Conservation (phyloP, 306 rosid genomes). For the Acacia crassicarpa region DNA sequence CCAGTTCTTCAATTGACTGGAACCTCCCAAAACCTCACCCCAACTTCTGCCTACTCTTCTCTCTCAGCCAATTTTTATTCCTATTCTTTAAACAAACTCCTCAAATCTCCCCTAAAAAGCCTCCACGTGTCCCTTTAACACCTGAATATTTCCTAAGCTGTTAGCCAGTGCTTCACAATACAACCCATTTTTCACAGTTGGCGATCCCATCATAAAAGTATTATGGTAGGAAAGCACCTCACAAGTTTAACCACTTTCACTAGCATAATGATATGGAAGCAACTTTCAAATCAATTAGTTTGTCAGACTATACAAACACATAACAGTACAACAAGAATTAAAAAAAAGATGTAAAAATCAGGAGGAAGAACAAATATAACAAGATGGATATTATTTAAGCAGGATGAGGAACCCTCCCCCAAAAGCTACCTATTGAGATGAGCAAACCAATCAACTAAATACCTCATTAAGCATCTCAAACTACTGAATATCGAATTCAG, state of each 20-base stretch:
- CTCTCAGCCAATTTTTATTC: neutral
- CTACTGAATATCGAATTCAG: neutral
- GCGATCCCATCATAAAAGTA: neutral
- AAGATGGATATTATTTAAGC: neutral
- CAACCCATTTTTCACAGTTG: neutral
- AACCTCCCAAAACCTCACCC: neutral
- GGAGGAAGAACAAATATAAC: neutral
- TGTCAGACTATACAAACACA: neutral
- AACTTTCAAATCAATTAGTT: neutral
- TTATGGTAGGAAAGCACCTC: neutral
- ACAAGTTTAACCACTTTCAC: conserved; percentile 7
- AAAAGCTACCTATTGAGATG: neutral
- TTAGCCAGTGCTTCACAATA: neutral
- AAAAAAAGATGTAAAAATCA: neutral
- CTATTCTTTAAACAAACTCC: neutral
- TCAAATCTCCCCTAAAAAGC: neutral
- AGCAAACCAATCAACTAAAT: neutral
- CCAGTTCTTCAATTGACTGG: neutral
- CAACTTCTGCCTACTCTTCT: neutral
- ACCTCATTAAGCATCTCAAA: neutral
- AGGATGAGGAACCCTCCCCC: neutral
- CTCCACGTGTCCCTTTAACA: neutral
- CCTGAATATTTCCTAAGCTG: neutral
- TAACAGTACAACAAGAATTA: neutral
- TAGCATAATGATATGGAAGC: conserved; percentile 12